Evolutionary conservation across 1,139 yeast genomes (phyloP), one percentile per base, ranked within the genome.

Genomic region (Magnusiomyces magnusii): DNA sequence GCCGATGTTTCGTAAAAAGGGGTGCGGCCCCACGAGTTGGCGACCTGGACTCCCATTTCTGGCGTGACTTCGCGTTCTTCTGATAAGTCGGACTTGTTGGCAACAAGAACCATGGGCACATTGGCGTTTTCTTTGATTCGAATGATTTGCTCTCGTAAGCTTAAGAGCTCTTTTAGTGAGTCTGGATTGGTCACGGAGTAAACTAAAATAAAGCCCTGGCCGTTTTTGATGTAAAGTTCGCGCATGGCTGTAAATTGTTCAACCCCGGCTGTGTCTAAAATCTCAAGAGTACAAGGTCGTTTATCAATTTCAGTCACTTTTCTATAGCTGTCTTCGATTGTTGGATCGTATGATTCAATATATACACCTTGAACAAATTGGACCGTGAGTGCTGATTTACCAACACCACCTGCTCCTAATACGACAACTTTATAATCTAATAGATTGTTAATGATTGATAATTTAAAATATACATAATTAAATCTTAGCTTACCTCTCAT

Each of bases 351-450:
- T 68, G 90, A 95, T 70, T 90, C 96, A 53, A 90, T 90, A 71
- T 90, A 92, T 5, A 68, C 65, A 21, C 67, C 67, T 56, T 71
- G 71, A 5, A 71, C 71, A 59, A 66, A 73, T 59, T 72, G 73
- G 31, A 72, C 72, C 60, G 97, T 91, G 64, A 92, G 76, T 15
- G 97, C 97, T 25, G 96, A 87, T 74, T 93, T 93, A 76, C 99
- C 99, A 61, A 91, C 97, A 73, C 96, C 96, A 71, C 98, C 98
- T 41, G 97, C 96, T 59, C 99, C 99, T 55, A 93, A 95, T 58
- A 93, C 96, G 23, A 90, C 98, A 62, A 93, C 75, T 70, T 91
- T 89, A 73, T 86, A 91, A 54, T 73, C 76, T 65, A 27, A 24
- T 31, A 31, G 13, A 31, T 7, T 31, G 36, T 31, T 31, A 31